Evolutionary conservation across 2,329 filamentous ascomycete genomes (phyloP), one percentile per base, ranked within the genome.

Genomic region (Knoxdaviesia proteae): DNA sequence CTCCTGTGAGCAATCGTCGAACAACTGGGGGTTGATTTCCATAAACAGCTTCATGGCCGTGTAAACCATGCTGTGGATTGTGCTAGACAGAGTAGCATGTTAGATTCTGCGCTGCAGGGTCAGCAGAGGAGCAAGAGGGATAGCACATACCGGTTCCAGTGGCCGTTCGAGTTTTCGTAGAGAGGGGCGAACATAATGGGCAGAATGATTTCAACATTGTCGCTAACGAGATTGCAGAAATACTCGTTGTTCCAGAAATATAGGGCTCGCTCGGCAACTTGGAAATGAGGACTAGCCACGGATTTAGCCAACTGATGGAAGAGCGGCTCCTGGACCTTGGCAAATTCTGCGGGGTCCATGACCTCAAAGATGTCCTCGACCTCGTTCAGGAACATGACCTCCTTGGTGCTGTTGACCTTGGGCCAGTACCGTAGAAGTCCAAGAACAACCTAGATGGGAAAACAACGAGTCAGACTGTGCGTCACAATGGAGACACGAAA

Each of bases 241-340:
- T 98, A 98, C 60, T 98, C 90, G 56, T 98, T 98, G 68, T 98
- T 98, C 90, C 90, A 98, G 66, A 98, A 98, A 64, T 98, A 98
- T 32, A 98, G 70, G 5, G 90, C 90, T 50, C 90, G 77, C 63
- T 98, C 90, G 11, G 90, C 90, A 45, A 98, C 90, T 67, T 98
- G 90, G 65, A 98, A 98, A 61, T 98, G 90, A 40, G 90, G 90
- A 57, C 90, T 98, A 41, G 90, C 88, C 37, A 98, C 90, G 3
- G 90, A 96, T 61, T 96, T 98, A 49, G 90, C 87, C 49, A 98
- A 69, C 58, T 98, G 90, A 53, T 94, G 86, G 68, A 98, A 98
- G 36, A 98, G 65, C 40, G 90, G 88, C 55, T 96, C 90, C 59
- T 98, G 90, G 36, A 98, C 90, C 64, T 98, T 98, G 52, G 87